Evolutionary conservation across 2,329 filamentous ascomycete species (phyloP).

Genomic region (Botrytis galanthina): DNA sequence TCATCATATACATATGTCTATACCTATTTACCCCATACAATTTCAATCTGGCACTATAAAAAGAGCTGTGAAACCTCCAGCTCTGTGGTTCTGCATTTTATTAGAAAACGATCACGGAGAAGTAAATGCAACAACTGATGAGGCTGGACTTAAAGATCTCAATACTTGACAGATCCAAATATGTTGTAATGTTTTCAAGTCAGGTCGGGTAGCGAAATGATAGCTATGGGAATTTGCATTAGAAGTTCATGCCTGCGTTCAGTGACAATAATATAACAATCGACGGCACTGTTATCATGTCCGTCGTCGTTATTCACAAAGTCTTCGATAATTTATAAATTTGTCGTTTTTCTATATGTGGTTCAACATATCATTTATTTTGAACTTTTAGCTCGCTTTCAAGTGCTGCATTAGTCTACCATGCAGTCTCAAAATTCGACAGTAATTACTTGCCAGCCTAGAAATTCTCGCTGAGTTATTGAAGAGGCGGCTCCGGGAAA

Average conservation of each 20-base stretch:
- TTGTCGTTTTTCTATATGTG: not conserved
- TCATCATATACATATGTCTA: not conserved
- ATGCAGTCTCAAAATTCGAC: not conserved
- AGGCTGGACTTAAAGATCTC: not conserved
- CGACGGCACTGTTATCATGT: rapidly evolving
- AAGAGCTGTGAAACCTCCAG: not conserved
- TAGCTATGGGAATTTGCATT: not conserved
- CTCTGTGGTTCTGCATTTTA: not conserved
- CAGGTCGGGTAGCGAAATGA: not conserved
- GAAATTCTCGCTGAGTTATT: not conserved
- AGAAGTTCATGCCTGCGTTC: not conserved
- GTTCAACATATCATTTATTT: not conserved
- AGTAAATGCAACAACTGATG: rapidly evolving
- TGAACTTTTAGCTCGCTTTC: not conserved
- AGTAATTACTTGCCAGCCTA: not conserved
- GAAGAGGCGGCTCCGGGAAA: not conserved
- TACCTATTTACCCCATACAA: not conserved
- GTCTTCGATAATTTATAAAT: not conserved
- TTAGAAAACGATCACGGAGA: not conserved
- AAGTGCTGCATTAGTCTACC: not conserved
- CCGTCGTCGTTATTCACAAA: not conserved
- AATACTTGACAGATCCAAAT: not conserved
- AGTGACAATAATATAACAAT: not conserved
- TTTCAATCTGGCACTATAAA: not conserved
- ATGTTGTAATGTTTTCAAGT: not conserved